These are phyloP conservation scores for Termitomyces sp. DNA, from an alignment of 768 basidiomycete species.

Conservation along the genomic window DNA sequence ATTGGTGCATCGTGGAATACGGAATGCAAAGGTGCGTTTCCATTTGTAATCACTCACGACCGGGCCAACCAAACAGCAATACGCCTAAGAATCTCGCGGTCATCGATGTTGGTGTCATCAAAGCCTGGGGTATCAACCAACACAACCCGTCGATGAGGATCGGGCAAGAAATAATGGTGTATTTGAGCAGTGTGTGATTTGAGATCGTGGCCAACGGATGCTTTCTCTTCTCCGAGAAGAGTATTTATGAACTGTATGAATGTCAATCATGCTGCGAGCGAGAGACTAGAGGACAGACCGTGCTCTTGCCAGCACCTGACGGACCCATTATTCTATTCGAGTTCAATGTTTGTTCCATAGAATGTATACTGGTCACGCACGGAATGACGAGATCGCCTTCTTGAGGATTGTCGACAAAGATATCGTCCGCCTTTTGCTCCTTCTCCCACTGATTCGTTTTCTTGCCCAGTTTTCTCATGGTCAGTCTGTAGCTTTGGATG, in stretches of 20 bases:
- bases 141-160: conserved; percentile 9
- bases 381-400: conserved; percentile 13
- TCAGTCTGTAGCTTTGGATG: background rate
- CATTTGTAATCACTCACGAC: conserved; percentile 10
- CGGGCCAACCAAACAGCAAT: conserved; percentile 13
- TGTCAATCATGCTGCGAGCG: background rate
- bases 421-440: conserved; percentile 3
- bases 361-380: background rate
- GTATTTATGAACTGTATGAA: conserved; percentile 5
- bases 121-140: conserved; percentile 20
- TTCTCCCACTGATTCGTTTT: conserved; percentile 5
- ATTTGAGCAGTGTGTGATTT: conserved; percentile 7
- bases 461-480: background rate
- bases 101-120: conserved; percentile 12
- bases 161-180: conserved; percentile 4
- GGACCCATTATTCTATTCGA: conserved; percentile 11
- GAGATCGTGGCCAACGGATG: conserved; percentile 9
- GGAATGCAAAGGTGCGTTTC: background rate
- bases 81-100: conserved; percentile 14
- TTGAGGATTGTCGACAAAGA: conserved; percentile 4
- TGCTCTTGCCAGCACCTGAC: conserved; percentile 17
- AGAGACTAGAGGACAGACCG: background rate
- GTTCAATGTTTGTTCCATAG: background rate
- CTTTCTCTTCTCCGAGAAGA: background rate
- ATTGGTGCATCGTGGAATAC: background rate